phyloP scores from a whole-genome alignment of 73 alveolate species.

The Tetrahymena malaccensis region DNA sequence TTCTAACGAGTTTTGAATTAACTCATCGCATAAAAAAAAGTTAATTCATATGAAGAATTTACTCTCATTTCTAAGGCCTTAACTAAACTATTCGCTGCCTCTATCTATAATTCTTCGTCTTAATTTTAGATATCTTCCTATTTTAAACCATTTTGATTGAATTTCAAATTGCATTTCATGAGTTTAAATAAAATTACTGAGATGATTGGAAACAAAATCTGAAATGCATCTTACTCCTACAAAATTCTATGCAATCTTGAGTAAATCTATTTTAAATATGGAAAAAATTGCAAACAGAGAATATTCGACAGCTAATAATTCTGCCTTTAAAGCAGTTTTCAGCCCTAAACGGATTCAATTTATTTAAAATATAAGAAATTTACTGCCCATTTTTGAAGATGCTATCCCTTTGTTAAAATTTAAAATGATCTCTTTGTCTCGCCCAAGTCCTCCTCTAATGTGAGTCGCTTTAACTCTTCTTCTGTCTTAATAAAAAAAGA shows the following conservation, averaged over 20 bases:
- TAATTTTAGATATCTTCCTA: slow-evolving; percentile 9
- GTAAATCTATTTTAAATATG: not conserved
- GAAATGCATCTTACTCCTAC: not conserved
- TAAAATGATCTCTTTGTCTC: slow-evolving; percentile 26
- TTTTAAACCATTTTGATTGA: not conserved
- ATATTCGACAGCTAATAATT: not conserved
- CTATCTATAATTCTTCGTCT: slow-evolving; percentile 17
- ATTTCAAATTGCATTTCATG: not conserved
- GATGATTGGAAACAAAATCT: not conserved
- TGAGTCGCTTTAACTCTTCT: slow-evolving; percentile 26
- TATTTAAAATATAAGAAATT: not conserved
- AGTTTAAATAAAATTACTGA: not conserved
- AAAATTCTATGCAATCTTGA: not conserved
- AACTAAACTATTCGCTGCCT: not conserved
- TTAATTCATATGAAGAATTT: not conserved
- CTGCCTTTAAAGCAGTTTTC: not conserved
- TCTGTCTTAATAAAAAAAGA: slow-evolving; percentile 27
- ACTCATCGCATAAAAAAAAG: not conserved
- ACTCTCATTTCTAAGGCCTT: not conserved
- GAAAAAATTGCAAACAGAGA: not conserved
- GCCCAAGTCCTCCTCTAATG: slow-evolving; percentile 35
- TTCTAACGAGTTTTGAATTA: not conserved
- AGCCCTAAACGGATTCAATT: not conserved
- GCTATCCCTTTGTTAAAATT: slow-evolving; percentile 16
- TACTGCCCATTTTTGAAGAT: slow-evolving; percentile 33